Base-by-base conservation (phyloP, 2,329 filamentous ascomycete genomes). In the Phymatotrichopsis omnivora region DNA sequence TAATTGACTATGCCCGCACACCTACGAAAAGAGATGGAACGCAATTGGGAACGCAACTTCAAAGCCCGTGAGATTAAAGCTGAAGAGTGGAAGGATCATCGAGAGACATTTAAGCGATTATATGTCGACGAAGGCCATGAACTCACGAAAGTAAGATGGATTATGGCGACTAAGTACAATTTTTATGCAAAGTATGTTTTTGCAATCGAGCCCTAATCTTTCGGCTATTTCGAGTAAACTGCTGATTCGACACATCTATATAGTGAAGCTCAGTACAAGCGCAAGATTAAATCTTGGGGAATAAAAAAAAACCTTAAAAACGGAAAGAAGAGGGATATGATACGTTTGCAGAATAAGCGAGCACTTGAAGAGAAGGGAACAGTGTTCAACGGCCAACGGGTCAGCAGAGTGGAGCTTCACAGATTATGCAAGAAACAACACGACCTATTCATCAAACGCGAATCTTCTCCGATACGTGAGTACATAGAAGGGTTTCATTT, bases 101-200 rank as follows among this genome's bases (percentile, higher is more conserved):
- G 41, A 8, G 19, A 30, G 5, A 34, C n/a, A 5, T 43, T 43
- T 6, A 43, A 16, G 5, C 17, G 24, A 11, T 36, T 37, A 7
- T 36, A 30, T 28, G n/a, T 20, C 14, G 31, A 19, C 17, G 25
- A 23, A 2, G 16, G 20, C 10, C 22, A 7, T 27, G 24, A 36
- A 5, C 41, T 43, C 17, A 30, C 23, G 10, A 27, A 28, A 14
- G 41, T 30, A 8, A 43, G 23, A 19, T 28, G 17, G 30, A 43
- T 30, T 35, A 36, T 43, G 41, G 24, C 41, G 37, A 11, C 11
- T 4, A 5, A 30, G 4, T 30, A 28, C 10, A 22, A 22, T 10
- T 36, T 43, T 12, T 36, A 16, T 36, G 24, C 31, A 20, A 43
- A 35, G 32, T 43, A 43, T 35, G 12, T 23, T 5, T 36, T 3